Evolutionary conservation across 2,329 filamentous ascomycete species (phyloP), one percentile per base, ranked within the genome.

Genomic region (Diaporthe sp.): DNA sequence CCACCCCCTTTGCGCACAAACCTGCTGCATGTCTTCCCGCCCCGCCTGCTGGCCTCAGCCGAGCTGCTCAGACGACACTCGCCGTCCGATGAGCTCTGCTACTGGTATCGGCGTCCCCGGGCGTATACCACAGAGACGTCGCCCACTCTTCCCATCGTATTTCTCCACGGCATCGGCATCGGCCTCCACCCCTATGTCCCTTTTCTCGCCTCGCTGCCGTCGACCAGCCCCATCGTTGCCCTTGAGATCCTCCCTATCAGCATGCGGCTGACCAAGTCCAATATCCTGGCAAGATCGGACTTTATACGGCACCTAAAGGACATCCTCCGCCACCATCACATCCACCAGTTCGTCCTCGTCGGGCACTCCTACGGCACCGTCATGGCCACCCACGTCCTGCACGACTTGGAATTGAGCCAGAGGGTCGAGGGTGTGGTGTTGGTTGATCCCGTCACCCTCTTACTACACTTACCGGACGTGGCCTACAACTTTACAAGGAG

Each of bases 401-500:
- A 86, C 35, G 85, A 86, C 32, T 81, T 85, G 0, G 77, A 76
- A 1, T 80, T 92, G 1, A 82, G 86, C 47, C 80, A 88, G 3
- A 86, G 90, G 19, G 85, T 93, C 22, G 85, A 79, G 9, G 84
- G 85, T 0, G 78, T 85, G 8, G 81, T 89, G 32, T 82, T 90
- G 51, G 82, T 89, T 70, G 88, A 94, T 79, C 93, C 93, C 0
- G 91, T 94, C 13, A 90, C 88, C 32, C 87, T 94, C 71, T 82
- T 94, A 72, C 85, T 94, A 44, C 92, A 94, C 80, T 86, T 93
- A 47, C 92, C 92, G 1, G 87, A 93, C 75, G 91, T 94, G 42
- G 91, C 92, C 15, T 94, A 91, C 85, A 94, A 94, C 82, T 94
- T 94, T 80, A 92, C 89, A 15, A 84, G 87, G 75, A 83, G 89